These are phyloP conservation scores for Hypoxylon sp. DNA, from an alignment of 2,329 filamentous ascomycete genomes.

Conservation along the genomic window DNA sequence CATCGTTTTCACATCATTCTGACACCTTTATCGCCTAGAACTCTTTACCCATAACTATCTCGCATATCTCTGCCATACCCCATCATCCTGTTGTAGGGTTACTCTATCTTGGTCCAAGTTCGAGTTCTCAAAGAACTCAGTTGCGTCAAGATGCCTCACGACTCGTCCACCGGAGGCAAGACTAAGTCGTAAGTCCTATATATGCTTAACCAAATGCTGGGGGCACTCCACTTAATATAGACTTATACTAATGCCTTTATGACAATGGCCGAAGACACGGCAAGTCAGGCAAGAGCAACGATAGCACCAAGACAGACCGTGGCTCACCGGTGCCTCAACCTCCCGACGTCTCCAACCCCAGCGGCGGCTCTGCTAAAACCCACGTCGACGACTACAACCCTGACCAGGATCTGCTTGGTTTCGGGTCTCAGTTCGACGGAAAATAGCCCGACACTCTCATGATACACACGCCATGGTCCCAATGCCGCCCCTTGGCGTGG, in stretches of 20 bases:
- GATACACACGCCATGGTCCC: neutral
- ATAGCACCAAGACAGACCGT: conserved; percentile 23
- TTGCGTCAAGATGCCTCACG: conserved; percentile 13
- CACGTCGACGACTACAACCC: neutral
- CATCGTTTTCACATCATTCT: neutral
- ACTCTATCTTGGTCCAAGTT: neutral
- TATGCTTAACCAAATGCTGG: neutral
- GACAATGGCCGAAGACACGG: neutral
- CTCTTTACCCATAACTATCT: too few relatives aligned
- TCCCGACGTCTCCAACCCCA: conserved; percentile 3
- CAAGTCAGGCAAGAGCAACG: conserved; percentile 1
- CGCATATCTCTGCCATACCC: neutral
- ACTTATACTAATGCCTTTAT: conserved; percentile 3
- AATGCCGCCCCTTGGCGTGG: too few relatives aligned
- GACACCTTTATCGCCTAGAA: too few relatives aligned
- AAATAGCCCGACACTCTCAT: neutral
- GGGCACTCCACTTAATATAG: neutral
- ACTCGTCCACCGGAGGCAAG: neutral
- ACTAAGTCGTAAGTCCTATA: conserved; percentile 16
- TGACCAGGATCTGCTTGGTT: conserved; percentile 18
- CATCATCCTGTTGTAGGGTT: neutral
- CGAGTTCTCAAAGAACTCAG: neutral
- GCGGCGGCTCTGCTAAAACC: neutral
- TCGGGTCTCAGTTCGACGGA: conserved; percentile 26
- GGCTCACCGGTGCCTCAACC: conserved; percentile 25